These are phyloP conservation scores for Colletotrichum lindemuthianum DNA, from an alignment of 2,329 filamentous ascomycete genomes.

Conservation along the genomic window DNA sequence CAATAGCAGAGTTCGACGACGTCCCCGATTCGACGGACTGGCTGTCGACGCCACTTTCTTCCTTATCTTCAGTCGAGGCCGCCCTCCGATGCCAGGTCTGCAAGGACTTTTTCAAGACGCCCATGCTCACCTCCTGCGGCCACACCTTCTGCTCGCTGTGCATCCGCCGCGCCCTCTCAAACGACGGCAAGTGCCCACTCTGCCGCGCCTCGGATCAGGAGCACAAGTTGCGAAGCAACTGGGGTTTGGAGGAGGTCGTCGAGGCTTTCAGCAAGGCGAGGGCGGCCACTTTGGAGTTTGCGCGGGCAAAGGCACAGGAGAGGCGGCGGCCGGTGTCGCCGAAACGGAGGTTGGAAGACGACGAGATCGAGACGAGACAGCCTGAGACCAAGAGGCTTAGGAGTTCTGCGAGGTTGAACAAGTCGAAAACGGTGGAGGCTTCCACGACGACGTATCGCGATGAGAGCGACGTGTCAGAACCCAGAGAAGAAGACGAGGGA, in stretches of 20 bases:
- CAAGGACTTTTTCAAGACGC: conserved; percentile 96
- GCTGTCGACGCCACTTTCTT: conserved; percentile 74
- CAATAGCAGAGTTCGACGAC: conserved; percentile 50
- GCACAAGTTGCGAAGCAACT: conserved; percentile 84
- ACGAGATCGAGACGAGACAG: conserved; percentile 34
- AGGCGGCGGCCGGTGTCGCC: conserved; percentile 41
- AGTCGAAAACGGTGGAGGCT: conserved; percentile 49
- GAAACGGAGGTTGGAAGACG: conserved; percentile 63
- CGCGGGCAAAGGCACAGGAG: conserved; percentile 55
- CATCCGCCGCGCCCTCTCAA: conserved; percentile 85
- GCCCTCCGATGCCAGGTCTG: conserved; percentile 95
- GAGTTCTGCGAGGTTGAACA: conserved; percentile 62
- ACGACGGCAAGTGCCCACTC: conserved; percentile 87
- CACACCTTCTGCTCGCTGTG: conserved; percentile 98
- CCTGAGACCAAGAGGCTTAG: conserved; percentile 60
- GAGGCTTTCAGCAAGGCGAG: conserved; percentile 78
- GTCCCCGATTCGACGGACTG: conserved; percentile 87
- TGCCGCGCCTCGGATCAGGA: conserved; percentile 85
- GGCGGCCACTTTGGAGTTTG: conserved; percentile 70
- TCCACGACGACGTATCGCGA: conserved; percentile 46
- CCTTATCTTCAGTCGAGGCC: conserved; percentile 78
- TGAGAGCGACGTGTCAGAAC: conserved; percentile 21
- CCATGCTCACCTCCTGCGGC: conserved; percentile 92
- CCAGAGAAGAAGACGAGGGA: conserved; percentile 18
- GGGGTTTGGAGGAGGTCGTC: conserved; percentile 85